Evolutionary conservation across 1,284 basidiomycete species (phyloP), one percentile per base, ranked within the genome.

Genomic region (Phaffia rhodozyma): DNA sequence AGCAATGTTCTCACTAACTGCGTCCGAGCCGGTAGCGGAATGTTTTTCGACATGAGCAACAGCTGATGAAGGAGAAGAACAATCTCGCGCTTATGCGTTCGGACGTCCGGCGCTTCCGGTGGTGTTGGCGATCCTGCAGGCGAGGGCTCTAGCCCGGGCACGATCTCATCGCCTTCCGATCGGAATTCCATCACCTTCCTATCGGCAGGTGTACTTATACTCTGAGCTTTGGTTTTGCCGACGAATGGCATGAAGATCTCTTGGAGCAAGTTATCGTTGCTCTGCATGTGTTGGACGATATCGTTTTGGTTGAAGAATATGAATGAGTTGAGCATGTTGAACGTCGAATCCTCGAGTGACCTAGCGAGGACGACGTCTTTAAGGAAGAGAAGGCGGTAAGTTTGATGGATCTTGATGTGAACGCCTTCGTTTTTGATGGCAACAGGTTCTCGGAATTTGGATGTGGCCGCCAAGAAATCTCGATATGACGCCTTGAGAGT

Each of bases 251-350:
- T 78, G 57, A 93, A 88, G 30, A 97, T 81, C 62, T 91, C 85
- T 47, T 81, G 79, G 32, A 97, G 78, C 73, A 97, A 87, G 5
- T 76, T 73, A 5, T 83, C 82, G 72, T 93, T 89, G 63, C 80
- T 82, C 72, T 92, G 87, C 56, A 97, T 84, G 73, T 94, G 86
- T 61, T 82, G 85, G 72, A 97, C 91, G 72, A 98, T 97, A 76
- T 98, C 94, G 71, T 94, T 92, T 76, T 99, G 94, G 77, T 97
- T 96, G 82, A 94, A 98, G 74, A 97, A 94, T 74, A 98, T 91
- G 76, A 91, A 90, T 21, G 91, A 91, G 76, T 92, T 97, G 71
- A 98, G 83, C 70, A 97, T 91, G 70, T 92, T 92, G 79, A 97
- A 96, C 0, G 92, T 97, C 0, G 91, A 88, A 74, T 99, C 94